Conservation (phyloP, 2,329 filamentous ascomycete genomes). For the Exophiala sp. region DNA sequence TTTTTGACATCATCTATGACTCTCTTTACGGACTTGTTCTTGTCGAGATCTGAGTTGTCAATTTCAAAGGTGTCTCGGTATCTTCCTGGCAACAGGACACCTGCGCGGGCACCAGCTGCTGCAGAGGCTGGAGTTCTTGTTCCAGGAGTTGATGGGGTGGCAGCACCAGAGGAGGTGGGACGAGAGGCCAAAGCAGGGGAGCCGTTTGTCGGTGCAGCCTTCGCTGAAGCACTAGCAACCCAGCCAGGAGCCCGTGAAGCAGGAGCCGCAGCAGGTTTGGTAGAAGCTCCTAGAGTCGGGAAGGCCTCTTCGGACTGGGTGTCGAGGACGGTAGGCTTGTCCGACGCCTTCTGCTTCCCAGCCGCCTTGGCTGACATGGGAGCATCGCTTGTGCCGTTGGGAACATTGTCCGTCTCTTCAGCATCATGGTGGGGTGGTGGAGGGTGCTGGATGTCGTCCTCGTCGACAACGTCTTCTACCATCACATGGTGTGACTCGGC, state of each 20-base stretch:
- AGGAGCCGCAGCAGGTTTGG: slow-evolving; percentile 72
- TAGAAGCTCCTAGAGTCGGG: slow-evolving; percentile 75
- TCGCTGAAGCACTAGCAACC: slow-evolving; percentile 45
- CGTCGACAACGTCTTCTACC: slow-evolving; percentile 77
- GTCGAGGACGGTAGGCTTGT: slow-evolving; percentile 59
- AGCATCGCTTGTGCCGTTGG: slow-evolving; percentile 48
- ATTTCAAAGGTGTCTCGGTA: slow-evolving; percentile 74
- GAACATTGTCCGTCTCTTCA: slow-evolving; percentile 31
- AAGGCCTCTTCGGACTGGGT: slow-evolving; percentile 88
- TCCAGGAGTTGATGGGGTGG: slow-evolving; percentile 62
- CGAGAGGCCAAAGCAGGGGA: slow-evolving; percentile 52
- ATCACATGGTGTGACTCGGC: slow-evolving; percentile 60
- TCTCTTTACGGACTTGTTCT: slow-evolving; percentile 76
- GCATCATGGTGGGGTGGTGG: slow-evolving; percentile 42
- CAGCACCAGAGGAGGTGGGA: slow-evolving; percentile 53
- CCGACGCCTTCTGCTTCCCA: slow-evolving; percentile 60
- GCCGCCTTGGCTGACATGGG: slow-evolving; percentile 61
- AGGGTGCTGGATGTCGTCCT: slow-evolving; percentile 65
- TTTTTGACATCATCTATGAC: slow-evolving; percentile 88
- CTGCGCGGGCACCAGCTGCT: slow-evolving; percentile 31
- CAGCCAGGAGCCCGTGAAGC: slow-evolving; percentile 62
- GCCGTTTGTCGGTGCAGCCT: slow-evolving; percentile 42
- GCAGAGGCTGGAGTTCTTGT: slow-evolving; percentile 45
- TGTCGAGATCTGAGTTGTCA: slow-evolving; percentile 70
- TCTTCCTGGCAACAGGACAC: slow-evolving; percentile 65